Percentiles rank a stretch among this genome's conserved stretches.
These are phyloP conservation scores for Plasmodium malariae DNA, from an alignment of 169 alveolate genomes.

Conservation along the genomic window DNA sequence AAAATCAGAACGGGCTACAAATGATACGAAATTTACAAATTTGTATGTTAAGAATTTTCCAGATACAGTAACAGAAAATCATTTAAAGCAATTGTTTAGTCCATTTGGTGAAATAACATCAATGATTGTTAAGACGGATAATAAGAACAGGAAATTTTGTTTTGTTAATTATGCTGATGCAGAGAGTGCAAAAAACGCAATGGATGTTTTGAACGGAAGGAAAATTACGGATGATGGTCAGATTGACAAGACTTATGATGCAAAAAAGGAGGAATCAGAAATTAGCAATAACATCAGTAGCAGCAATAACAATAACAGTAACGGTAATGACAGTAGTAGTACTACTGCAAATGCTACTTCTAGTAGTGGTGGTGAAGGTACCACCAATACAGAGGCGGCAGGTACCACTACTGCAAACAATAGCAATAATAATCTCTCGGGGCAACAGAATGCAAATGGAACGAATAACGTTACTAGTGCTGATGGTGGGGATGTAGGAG, in stretches of 20 bases:
- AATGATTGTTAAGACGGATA: conserved; percentile 88
- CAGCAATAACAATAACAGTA: conserved; percentile 3
- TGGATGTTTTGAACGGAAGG: conserved; percentile 89
- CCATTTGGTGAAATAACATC: conserved; percentile 93
- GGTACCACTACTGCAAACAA: not conserved
- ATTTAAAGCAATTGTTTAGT: conserved; percentile 84
- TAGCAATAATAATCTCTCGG: not conserved
- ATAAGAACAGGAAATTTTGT: conserved; percentile 91
- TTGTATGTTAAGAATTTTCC: conserved; percentile 95
- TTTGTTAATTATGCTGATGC: conserved; percentile 91
- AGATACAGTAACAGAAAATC: conserved; percentile 89
- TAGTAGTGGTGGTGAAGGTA: not conserved
- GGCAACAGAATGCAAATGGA: no score
- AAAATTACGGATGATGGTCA: conserved; percentile 82
- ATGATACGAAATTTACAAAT: conserved; percentile 86
- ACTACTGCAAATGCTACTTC: conserved; percentile 12
- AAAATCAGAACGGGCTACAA: conserved; percentile 87
- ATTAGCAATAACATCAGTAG: conserved; percentile 6
- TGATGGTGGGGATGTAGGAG: not conserved
- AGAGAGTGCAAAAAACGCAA: conserved; percentile 91
- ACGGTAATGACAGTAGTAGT: not conserved
- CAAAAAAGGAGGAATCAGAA: conserved; percentile 62
- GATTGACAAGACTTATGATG: conserved; percentile 49
- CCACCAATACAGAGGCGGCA: not conserved
- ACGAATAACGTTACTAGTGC: conserved; percentile 7